Evolutionary conservation across 208 protist genomes (phyloP), one percentile per base, ranked within the genome.

Genomic region (Leishmania tropica): DNA sequence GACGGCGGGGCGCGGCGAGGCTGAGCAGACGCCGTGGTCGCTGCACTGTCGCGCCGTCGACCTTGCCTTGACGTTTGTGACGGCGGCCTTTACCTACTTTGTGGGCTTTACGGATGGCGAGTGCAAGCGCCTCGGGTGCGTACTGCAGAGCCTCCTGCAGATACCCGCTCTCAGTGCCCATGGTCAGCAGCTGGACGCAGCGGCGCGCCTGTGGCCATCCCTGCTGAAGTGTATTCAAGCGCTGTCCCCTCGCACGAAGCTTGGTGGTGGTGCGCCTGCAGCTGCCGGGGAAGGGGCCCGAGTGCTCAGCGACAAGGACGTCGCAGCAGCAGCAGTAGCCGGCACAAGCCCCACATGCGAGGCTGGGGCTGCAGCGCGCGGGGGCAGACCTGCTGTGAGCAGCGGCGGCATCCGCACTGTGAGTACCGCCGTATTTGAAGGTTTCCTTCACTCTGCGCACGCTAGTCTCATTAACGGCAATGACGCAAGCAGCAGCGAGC

Each of bases 101-200:
- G 87, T 94, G 2, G 94, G 86, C 42, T 85, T 95, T 68, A 95
- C 92, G 2, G 90, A 94, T 82, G 88, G 87, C n/a, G 94, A 97
- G 85, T 89, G 87, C 79, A 92, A 91, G 81, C 89, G 94, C 6
- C 40, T 93, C 6, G 94, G 92, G 62, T 85, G 90, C 76, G 76
- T 97, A 11, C 60, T 97, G 37, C 79, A 81, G 65, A 79, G 79
- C 5, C 81, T 85, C 5, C 71, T 87, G 31, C 67, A 85, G 72
- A 37, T 85, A 31, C 79, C 83, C 11, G 67, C 75, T 21, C 77
- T 81, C 19, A 78, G 81, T 68, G 62, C 62, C 35, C 48, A 70
- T 47, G 42, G 53, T 6, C 82, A 85, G 67, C 72, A 68, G 48
- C 45, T 31, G 51, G 47, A 76, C 62, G 45, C 62, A 37, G 74